Base-by-base conservation (phyloP, 371 early-diverging fungal genomes). In the Paraphysoderma sedebokerense region DNA sequence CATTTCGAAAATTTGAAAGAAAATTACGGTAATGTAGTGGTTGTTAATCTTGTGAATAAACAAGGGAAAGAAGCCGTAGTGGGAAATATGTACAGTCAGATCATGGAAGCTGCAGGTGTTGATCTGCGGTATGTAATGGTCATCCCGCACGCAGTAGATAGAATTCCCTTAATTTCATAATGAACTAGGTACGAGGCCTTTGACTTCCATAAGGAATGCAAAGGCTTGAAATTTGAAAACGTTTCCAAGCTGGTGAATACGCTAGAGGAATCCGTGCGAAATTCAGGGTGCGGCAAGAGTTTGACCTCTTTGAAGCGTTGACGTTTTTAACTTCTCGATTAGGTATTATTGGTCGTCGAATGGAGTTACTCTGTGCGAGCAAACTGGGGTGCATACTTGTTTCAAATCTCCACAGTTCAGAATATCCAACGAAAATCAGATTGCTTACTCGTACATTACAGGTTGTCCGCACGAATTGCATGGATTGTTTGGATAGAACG, bases 61-160 rank as follows among this genome's bases (percentile, higher is more conserved):
- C 17, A 51, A 11, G 75, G 75, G 7, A 62, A 72, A 29, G 75
- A 74, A 50, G 67, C 63, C 1, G 64, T 71, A 32, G 60, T 74
- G 26, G 69, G 72, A 11, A n/a, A n/a, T n/a, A n/a, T n/a, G n/a
- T n/a, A n/a, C n/a, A n/a, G n/a, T n/a, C n/a, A n/a, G n/a, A n/a
- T n/a, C n/a, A n/a, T n/a, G n/a, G n/a, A n/a, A n/a, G n/a, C n/a
- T n/a, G n/a, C n/a, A n/a, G n/a, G n/a, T n/a, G n/a, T n/a, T n/a
- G n/a, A n/a, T n/a, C n/a, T n/a, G n/a, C n/a, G n/a, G n/a, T n/a
- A n/a, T n/a, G n/a, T n/a, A n/a, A n/a, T n/a, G n/a, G n/a, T n/a
- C n/a, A n/a, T n/a, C n/a, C n/a, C n/a, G n/a, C n/a, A n/a, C n/a
- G n/a, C n/a, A n/a, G n/a, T n/a, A n/a, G n/a, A n/a, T n/a, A n/a